Conservation (phyloP, 768 basidiomycete genomes). For the Thelephora aurantiotincta region DNA sequence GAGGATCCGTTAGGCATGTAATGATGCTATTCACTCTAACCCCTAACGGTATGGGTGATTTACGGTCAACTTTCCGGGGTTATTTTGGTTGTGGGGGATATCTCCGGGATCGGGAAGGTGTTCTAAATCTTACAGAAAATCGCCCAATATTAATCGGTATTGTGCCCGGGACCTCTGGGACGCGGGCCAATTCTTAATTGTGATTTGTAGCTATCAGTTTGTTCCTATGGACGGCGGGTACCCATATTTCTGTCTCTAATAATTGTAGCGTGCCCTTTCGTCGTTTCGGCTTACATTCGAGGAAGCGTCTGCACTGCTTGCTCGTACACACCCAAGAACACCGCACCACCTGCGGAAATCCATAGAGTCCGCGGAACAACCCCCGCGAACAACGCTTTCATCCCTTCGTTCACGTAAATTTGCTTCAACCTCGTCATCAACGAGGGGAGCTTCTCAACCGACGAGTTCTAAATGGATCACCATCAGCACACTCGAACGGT, state of each 20-base stretch:
- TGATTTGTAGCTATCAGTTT: not conserved
- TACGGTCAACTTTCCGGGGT: too few relatives aligned
- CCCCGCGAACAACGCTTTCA: constrained; percentile 68
- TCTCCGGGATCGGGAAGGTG: too few relatives aligned
- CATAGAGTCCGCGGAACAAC: constrained; percentile 86
- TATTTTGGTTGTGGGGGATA: too few relatives aligned
- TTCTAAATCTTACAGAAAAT: too few relatives aligned
- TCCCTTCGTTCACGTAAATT: constrained; percentile 65
- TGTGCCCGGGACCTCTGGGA: too few relatives aligned
- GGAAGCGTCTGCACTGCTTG: constrained; percentile 45
- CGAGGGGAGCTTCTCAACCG: constrained; percentile 37
- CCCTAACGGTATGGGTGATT: too few relatives aligned
- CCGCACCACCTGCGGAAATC: constrained; percentile 94
- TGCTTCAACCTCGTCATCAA: constrained; percentile 38
- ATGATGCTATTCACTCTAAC: too few relatives aligned
- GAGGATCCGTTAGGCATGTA: too few relatives aligned
- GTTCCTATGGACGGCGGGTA: too few relatives aligned
- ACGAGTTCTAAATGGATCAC: constrained; percentile 26
- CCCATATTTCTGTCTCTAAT: not conserved
- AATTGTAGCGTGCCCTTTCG: not conserved
- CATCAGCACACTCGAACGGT: not conserved
- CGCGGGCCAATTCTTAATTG: too few relatives aligned
- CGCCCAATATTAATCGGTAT: too few relatives aligned
- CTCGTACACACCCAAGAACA: constrained; percentile 96
- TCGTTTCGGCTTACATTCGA: constrained; percentile 8